Evolutionary conservation across 768 basidiomycete genomes (phyloP).

Genomic region (Brasilioporus rufonigricans): DNA sequence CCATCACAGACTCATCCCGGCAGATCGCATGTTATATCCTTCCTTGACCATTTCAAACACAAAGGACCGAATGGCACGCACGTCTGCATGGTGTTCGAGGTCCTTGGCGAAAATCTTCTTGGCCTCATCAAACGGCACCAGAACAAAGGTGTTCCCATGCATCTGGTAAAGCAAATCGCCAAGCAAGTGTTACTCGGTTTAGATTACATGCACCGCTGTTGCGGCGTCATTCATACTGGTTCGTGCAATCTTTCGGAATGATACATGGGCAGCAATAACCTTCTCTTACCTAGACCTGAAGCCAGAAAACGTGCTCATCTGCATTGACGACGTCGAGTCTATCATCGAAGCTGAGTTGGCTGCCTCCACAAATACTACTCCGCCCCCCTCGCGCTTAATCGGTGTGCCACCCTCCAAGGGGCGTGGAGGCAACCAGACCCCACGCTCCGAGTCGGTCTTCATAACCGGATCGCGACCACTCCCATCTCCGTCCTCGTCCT

Average conservation of each 20-base stretch:
- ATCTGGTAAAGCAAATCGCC: constrained; percentile 90
- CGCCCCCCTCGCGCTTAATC: constrained; percentile 62
- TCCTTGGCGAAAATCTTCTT: constrained; percentile 93
- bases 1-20: constrained; percentile 80
- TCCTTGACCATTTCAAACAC: constrained; percentile 97
- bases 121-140: constrained; percentile 98
- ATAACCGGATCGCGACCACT: constrained; percentile 94
- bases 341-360: constrained; percentile 86
- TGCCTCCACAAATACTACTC: constrained; percentile 32
- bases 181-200: constrained; percentile 94
- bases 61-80: constrained; percentile 96
- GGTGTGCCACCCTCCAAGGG: constrained; percentile 94
- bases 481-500: constrained; percentile 79
- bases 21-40: constrained; percentile 91
- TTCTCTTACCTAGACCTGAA: constrained; percentile 66
- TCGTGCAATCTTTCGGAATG: constrained; percentile 15
- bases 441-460: constrained; percentile 74
- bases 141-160: constrained; percentile 95
- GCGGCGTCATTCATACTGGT: constrained; percentile 96
- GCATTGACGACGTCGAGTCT: constrained; percentile 93
- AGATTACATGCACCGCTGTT: constrained; percentile 97
- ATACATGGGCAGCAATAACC: constrained; percentile 4
- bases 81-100: constrained; percentile 99
- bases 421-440: constrained; percentile 94
- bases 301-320: constrained; percentile 96